phyloP scores from a whole-genome alignment of 352 stramenopile species.

The Globisporangium irregulare region DNA sequence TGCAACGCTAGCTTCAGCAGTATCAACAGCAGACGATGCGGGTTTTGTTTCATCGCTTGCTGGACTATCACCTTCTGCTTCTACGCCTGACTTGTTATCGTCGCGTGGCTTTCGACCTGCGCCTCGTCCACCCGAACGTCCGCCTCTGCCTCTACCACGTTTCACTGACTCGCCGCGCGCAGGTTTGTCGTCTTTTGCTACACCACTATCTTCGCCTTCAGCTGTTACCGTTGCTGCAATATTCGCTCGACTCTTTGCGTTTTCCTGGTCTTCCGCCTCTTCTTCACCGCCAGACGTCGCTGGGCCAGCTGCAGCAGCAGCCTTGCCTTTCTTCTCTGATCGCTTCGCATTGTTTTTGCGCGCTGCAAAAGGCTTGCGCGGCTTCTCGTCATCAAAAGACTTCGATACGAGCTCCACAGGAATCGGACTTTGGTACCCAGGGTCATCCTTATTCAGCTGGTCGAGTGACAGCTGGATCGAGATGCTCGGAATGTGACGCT shows the following conservation, averaged over 20 bases:
- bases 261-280: slow-evolving; percentile 18
- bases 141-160: slow-evolving; percentile 18
- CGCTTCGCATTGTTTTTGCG: slow-evolving; percentile 23
- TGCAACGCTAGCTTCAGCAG: neutral
- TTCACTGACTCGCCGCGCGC: slow-evolving; percentile 6
- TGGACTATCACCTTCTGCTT: slow-evolving; percentile 6
- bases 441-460: slow-evolving; percentile 46
- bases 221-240: neutral
- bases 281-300: slow-evolving; percentile 6
- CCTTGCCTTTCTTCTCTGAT: slow-evolving; percentile 22
- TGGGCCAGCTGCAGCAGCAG: neutral
- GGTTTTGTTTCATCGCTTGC: slow-evolving; percentile 6
- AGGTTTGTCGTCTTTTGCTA: slow-evolving; percentile 7
- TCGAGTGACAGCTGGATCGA: slow-evolving; percentile 74
- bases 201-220: neutral
- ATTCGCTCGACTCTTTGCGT: slow-evolving; percentile 6
- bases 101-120: slow-evolving; percentile 11
- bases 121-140: slow-evolving; percentile 22
- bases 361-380: slow-evolving; percentile 13
- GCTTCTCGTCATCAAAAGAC: slow-evolving; percentile 30
- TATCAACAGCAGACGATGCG: neutral
- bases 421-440: slow-evolving; percentile 75
- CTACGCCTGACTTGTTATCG: slow-evolving; percentile 14
- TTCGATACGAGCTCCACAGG: slow-evolving; percentile 48
- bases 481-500: slow-evolving; percentile 70